These are phyloP conservation scores for Claviceps sp. DNA, from an alignment of 2,329 filamentous ascomycete species.

Conservation along the genomic window DNA sequence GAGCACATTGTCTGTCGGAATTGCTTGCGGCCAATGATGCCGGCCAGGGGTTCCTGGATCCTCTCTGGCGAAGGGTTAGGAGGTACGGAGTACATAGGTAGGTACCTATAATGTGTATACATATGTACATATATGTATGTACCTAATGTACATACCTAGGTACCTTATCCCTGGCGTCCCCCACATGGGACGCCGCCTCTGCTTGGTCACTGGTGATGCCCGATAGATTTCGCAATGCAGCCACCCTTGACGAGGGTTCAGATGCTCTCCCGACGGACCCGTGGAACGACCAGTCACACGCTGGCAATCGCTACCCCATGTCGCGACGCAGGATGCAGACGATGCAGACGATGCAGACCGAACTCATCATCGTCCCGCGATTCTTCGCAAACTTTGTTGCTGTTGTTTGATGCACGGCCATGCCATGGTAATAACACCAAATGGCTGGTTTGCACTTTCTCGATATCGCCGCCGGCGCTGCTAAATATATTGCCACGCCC, in stretches of 20 bases:
- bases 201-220: background rate
- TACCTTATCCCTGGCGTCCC: background rate
- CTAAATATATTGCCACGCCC: background rate
- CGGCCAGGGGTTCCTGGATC: background rate
- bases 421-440: background rate
- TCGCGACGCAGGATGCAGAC: background rate
- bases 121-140: too few relatives aligned
- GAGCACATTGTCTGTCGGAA: background rate
- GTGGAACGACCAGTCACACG: background rate
- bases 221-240: conserved; percentile 4
- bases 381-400: conserved; percentile 1
- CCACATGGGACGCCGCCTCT: background rate
- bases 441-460: background rate
- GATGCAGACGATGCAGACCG: background rate
- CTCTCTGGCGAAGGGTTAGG: too few relatives aligned
- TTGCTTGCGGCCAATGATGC: background rate
- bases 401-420: background rate
- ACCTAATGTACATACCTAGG: background rate
- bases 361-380: background rate
- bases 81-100: too few relatives aligned
- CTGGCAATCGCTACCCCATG: background rate
- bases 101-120: too few relatives aligned
- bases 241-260: background rate
- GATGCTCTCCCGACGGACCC: background rate
- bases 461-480: too few relatives aligned